These are phyloP conservation scores for Naganishia kalamii DNA, from an alignment of 768 basidiomycete genomes.

Conservation along the genomic window DNA sequence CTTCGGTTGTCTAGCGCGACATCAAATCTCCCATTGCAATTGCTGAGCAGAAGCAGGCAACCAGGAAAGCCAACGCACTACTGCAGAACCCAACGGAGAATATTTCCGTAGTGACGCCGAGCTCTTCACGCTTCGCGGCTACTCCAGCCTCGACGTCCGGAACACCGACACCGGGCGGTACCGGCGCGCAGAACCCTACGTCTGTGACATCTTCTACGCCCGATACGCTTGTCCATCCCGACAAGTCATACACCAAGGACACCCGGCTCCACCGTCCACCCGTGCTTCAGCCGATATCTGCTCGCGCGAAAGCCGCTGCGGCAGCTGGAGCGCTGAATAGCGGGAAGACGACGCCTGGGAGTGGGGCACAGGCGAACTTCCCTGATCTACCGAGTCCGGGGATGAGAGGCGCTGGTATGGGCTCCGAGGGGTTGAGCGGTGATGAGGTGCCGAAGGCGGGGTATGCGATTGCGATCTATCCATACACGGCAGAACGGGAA, in stretches of 20 bases:
- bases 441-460: slow-evolving; percentile 57
- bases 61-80: slow-evolving; percentile 48
- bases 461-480: slow-evolving; percentile 96
- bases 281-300: slow-evolving; percentile 41
- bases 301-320: slow-evolving; percentile 28
- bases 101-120: background rate
- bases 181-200: background rate
- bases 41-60: slow-evolving; percentile 90
- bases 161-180: background rate
- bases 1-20: slow-evolving; percentile 50
- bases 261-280: slow-evolving; percentile 44
- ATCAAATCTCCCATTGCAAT: slow-evolving; percentile 95
- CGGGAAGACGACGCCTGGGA: slow-evolving; percentile 25
- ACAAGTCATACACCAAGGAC: slow-evolving; percentile 29
- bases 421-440: slow-evolving; percentile 32
- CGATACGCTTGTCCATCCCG: slow-evolving; percentile 30
- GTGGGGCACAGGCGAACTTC: slow-evolving; percentile 33
- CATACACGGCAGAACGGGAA: slow-evolving; percentile 96
- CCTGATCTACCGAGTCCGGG: slow-evolving; percentile 45
- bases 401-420: slow-evolving; percentile 25
- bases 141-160: background rate
- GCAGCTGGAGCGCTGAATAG: slow-evolving; percentile 24
- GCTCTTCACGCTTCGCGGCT: background rate
- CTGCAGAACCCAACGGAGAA: background rate
- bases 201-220: background rate